These are phyloP conservation scores for Zygosaccharomyces sapae DNA, from an alignment of 1,139 yeast genomes.

Conservation along the genomic window DNA sequence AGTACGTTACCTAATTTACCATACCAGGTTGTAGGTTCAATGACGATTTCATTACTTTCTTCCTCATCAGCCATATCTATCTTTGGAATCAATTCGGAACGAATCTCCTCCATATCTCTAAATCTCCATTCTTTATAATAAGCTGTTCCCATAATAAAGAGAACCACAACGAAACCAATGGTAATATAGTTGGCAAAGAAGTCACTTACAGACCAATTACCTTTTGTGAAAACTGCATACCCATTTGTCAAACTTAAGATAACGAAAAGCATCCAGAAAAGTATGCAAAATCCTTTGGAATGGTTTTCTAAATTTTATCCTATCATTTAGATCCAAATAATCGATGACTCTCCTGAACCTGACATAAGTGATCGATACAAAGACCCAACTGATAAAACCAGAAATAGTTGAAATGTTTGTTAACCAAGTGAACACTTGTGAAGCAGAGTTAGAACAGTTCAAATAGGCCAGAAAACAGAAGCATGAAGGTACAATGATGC, in stretches of 20 bases:
- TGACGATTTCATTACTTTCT: constrained; percentile 11
- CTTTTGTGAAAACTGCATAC: constrained; percentile 47
- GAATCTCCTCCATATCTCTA: constrained; percentile 41
- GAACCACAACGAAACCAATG: constrained; percentile 45
- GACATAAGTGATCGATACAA: constrained; percentile 42
- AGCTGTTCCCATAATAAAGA: constrained; percentile 44
- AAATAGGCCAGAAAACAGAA: constrained; percentile 57
- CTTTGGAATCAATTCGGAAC: constrained; percentile 22
- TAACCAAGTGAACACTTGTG: constrained; percentile 41
- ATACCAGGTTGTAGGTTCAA: constrained; percentile 14
- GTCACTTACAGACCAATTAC: constrained; percentile 40
- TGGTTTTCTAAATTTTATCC: constrained; percentile 46
- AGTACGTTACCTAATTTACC: constrained; percentile 13
- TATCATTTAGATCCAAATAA: constrained; percentile 41
- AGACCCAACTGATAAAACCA: constrained; percentile 39
- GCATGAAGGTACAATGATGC: constrained; percentile 39
- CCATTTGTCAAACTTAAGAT: constrained; percentile 49
- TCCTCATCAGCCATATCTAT: constrained; percentile 18
- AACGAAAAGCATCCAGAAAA: constrained; percentile 42
- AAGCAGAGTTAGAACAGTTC: constrained; percentile 43
- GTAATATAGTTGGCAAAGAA: constrained; percentile 57
- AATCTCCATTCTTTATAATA: constrained; percentile 36
- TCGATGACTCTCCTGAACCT: constrained; percentile 48
- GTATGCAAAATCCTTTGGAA: constrained; percentile 46
- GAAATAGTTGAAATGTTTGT: constrained; percentile 39